These are phyloP conservation scores for Suillus fuscotomentosus DNA, from an alignment of 768 basidiomycete species.

Conservation along the genomic window DNA sequence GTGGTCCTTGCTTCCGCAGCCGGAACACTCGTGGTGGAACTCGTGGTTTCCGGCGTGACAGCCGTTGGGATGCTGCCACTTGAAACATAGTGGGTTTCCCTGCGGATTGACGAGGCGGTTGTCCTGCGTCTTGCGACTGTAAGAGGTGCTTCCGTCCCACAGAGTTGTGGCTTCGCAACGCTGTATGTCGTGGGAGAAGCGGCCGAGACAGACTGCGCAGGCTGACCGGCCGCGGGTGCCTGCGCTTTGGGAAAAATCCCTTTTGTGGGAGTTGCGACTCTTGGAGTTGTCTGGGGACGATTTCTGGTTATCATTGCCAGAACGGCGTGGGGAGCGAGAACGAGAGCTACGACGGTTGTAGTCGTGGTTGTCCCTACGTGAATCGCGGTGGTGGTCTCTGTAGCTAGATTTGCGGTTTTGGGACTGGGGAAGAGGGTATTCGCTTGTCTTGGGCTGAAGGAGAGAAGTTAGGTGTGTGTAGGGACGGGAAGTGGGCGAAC, in stretches of 20 bases:
- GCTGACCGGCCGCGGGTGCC: neutral
- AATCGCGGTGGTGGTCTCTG: neutral
- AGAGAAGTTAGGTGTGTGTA: too few species aligned
- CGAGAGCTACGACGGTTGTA: neutral
- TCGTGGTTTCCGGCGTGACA: slow-evolving; percentile 15
- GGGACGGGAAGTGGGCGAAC: too few species aligned
- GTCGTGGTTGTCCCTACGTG: too few species aligned
- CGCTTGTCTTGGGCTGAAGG: neutral
- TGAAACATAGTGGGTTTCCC: slow-evolving; percentile 30
- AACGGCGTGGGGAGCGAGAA: fast-evolving
- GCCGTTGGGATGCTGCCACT: slow-evolving; percentile 30
- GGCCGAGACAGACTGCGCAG: slow-evolving; percentile 36
- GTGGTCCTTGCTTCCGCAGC: slow-evolving; percentile 36
- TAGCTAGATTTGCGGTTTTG: neutral
- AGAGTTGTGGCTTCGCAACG: slow-evolving; percentile 15
- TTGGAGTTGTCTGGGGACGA: neutral
- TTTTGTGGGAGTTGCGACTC: neutral
- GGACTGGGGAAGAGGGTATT: too few species aligned
- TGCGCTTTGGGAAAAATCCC: neutral
- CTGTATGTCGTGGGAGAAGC: slow-evolving; percentile 22
- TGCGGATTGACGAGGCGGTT: slow-evolving; percentile 19
- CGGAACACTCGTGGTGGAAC: slow-evolving; percentile 33
- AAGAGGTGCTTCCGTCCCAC: slow-evolving; percentile 18
- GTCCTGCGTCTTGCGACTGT: neutral
- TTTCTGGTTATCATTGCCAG: neutral